Evolutionary conservation across 1,284 basidiomycete genomes (phyloP).

Genomic region (Pterulicium gracile): DNA sequence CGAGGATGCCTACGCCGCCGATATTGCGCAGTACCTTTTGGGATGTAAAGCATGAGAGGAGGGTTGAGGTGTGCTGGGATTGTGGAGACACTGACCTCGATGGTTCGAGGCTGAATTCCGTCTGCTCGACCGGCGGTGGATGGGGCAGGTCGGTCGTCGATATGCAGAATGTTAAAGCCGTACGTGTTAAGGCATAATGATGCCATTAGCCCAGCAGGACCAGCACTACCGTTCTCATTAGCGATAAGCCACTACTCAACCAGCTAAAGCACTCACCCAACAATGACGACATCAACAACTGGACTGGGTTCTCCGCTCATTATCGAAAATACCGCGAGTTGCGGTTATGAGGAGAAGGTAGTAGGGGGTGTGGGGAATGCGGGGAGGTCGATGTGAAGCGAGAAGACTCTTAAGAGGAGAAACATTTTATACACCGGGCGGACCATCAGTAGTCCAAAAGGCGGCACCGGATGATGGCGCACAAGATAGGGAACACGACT

Average conservation of each 20-base stretch:
- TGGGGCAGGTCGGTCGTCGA: not conserved
- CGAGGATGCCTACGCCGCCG: not conserved
- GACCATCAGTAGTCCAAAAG: not conserved
- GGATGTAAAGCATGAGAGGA: not conserved
- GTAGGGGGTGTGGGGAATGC: not conserved
- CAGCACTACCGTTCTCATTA: too few relatives aligned
- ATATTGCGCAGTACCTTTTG: not conserved
- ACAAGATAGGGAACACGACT: not conserved
- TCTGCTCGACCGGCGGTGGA: conserved; percentile 1
- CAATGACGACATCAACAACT: not conserved
- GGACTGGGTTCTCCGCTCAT: not conserved
- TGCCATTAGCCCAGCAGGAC: not conserved
- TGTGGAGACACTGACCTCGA: conserved; percentile 1
- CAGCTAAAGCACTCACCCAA: not conserved
- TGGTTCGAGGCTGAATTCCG: conserved; percentile 1
- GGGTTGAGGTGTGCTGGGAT: too few relatives aligned
- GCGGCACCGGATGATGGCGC: not conserved
- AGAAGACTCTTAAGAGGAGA: too few relatives aligned
- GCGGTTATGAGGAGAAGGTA: not conserved
- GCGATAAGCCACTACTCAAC: not conserved
- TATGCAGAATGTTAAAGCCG: not conserved
- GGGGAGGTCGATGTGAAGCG: too few relatives aligned
- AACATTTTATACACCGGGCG: not conserved
- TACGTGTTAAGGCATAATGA: not conserved
- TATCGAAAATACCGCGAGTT: not conserved